Evolutionary conservation across 202 grass and related monocot species (phyloP).

Genomic region (Setaria italica): DNA sequence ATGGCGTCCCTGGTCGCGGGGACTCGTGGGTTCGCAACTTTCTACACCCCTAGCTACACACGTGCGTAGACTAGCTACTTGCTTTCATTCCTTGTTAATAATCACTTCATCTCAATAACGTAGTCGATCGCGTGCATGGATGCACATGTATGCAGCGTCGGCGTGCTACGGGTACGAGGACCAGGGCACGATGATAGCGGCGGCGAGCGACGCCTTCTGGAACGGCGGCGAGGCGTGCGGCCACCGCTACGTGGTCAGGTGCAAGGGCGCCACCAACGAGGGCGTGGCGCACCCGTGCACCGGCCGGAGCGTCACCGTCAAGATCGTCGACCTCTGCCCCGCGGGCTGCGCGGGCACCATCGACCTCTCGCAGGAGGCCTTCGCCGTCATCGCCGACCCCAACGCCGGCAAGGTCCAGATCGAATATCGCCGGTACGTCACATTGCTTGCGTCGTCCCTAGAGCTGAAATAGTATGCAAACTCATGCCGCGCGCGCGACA

Average conservation of each 20-base stretch:
- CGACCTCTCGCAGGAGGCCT: slow-evolving; percentile 58
- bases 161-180: slow-evolving; percentile 38
- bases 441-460: background rate
- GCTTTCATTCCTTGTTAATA: too few relatives aligned
- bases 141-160: slow-evolving; percentile 17
- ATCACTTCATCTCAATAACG: background rate
- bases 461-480: background rate
- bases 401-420: slow-evolving; percentile 48
- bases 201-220: slow-evolving; percentile 45
- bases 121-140: background rate
- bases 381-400: slow-evolving; percentile 44
- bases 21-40: slow-evolving; percentile 9
- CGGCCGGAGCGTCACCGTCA: slow-evolving; percentile 36
- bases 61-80: slow-evolving; percentile 1
- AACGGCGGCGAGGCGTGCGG: slow-evolving; percentile 42
- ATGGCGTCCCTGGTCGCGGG: slow-evolving; percentile 31
- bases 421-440: slow-evolving; percentile 30
- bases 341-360: slow-evolving; percentile 30
- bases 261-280: slow-evolving; percentile 41
- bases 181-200: slow-evolving; percentile 51
- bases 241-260: slow-evolving; percentile 16
- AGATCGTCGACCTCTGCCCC: slow-evolving; percentile 43
- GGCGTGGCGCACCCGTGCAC: slow-evolving; percentile 52
- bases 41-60: slow-evolving; percentile 42
- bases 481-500: background rate